phyloP scores from a whole-genome alignment of 2,329 filamentous ascomycete species.

The Colletotrichum scovillei region DNA sequence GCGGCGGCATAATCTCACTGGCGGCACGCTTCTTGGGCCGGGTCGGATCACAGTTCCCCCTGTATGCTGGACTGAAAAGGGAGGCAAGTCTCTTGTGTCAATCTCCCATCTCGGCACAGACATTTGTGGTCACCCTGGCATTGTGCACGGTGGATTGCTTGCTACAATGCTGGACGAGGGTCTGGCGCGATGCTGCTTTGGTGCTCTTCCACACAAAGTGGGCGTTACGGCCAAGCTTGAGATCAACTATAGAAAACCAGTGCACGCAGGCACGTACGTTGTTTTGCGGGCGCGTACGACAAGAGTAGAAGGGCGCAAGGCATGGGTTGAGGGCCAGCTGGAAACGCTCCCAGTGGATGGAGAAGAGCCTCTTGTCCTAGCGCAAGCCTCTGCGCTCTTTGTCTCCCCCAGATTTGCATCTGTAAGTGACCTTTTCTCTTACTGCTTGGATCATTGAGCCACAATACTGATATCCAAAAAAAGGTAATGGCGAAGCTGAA shows the following conservation, averaged over 20 bases:
- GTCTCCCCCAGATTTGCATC: slow-evolving; percentile 87
- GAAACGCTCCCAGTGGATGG: slow-evolving; percentile 77
- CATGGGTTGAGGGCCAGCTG: slow-evolving; percentile 89
- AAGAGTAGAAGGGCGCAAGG: slow-evolving; percentile 92
- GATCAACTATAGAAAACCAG: slow-evolving; percentile 85
- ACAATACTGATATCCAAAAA: slow-evolving; percentile 3
- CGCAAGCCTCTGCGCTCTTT: slow-evolving; percentile 87
- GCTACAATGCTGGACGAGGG: slow-evolving; percentile 96
- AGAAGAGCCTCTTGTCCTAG: slow-evolving; percentile 74
- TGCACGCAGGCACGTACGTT: slow-evolving; percentile 78
- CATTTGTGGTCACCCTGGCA: slow-evolving; percentile 89
- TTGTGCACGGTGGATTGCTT: slow-evolving; percentile 89
- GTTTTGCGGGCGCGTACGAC: slow-evolving; percentile 83
- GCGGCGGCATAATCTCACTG: slow-evolving; percentile 82
- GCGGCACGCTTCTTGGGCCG: slow-evolving; percentile 79
- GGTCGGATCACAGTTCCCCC: slow-evolving; percentile 85
- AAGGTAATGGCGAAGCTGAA: slow-evolving; percentile 46
- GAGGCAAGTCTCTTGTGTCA: slow-evolving; percentile 75
- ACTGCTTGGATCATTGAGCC: background rate
- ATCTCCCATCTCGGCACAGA: slow-evolving; percentile 82
- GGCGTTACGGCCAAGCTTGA: slow-evolving; percentile 88
- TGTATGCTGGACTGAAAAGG: slow-evolving; percentile 78
- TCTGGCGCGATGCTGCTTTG: slow-evolving; percentile 88
- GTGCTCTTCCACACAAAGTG: slow-evolving; percentile 85
- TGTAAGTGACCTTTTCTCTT: slow-evolving; percentile 58